These are phyloP conservation scores for Sugiyamaella chiloensis DNA, from an alignment of 805 yeast species.

Conservation along the genomic window DNA sequence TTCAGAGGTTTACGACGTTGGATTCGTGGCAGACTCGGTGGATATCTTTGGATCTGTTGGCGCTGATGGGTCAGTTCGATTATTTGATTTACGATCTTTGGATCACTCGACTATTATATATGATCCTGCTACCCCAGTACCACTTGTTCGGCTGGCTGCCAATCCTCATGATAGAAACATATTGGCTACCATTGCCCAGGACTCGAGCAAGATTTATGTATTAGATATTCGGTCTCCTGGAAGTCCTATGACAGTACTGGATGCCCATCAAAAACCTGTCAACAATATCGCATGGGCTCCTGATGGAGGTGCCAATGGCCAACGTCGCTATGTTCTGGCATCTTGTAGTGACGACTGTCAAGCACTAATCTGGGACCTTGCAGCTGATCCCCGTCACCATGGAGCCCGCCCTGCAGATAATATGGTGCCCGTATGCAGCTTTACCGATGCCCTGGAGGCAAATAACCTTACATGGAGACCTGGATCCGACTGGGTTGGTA, in stretches of 20 bases:
- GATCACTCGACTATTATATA: constrained; percentile 95
- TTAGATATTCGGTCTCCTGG: constrained; percentile 90
- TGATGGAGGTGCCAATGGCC: constrained; percentile 5
- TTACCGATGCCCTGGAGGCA: constrained; percentile 64
- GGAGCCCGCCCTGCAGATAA: not conserved
- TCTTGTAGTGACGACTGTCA: constrained; percentile 64
- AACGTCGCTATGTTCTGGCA: constrained; percentile 56
- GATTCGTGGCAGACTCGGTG: constrained; percentile 69
- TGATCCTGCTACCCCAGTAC: constrained; percentile 53
- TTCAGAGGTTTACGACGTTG: constrained; percentile 89
- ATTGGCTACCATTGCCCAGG: constrained; percentile 76
- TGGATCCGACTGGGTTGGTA: constrained; percentile 78
- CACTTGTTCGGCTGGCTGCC: constrained; percentile 72
- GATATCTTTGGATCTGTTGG: constrained; percentile 89
- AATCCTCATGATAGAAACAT: constrained; percentile 78
- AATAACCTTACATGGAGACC: constrained; percentile 74
- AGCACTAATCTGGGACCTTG: constrained; percentile 59
- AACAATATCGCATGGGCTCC: constrained; percentile 89
- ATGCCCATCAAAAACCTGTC: constrained; percentile 64
- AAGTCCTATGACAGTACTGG: constrained; percentile 64
- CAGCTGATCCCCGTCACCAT: too few relatives aligned
- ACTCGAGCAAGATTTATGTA: constrained; percentile 60
- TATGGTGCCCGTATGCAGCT: constrained; percentile 39
- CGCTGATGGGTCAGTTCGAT: constrained; percentile 90
- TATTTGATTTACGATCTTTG: constrained; percentile 81